phyloP scores from a whole-genome alignment of 495 filamentous ascomycete genomes.

The Halenospora varia region DNA sequence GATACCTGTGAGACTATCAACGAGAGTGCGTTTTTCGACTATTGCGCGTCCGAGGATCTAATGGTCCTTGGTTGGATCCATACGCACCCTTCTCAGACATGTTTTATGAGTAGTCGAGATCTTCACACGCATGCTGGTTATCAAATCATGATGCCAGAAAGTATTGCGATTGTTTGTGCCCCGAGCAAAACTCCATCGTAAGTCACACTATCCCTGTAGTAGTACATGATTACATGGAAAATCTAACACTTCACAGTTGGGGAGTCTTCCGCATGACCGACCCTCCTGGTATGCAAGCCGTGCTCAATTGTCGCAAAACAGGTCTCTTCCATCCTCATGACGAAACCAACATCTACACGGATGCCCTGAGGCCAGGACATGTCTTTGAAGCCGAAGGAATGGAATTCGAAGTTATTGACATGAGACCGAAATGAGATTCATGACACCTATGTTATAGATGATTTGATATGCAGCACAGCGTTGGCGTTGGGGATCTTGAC shows the following conservation, averaged over 20 bases:
- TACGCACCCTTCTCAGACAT: constrained; percentile 93
- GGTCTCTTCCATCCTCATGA: constrained; percentile 82
- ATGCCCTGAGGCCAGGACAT: constrained; percentile 78
- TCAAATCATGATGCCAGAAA: constrained; percentile 91
- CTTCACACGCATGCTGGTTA: constrained; percentile 90
- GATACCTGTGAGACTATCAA: constrained; percentile 94
- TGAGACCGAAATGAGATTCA: constrained; percentile 45
- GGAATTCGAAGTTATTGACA: constrained; percentile 74
- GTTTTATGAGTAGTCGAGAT: constrained; percentile 95
- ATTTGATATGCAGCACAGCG: constrained; percentile 9
- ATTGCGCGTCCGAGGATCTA: constrained; percentile 78
- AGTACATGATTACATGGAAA: too few relatives aligned
- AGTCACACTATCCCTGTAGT: too few relatives aligned
- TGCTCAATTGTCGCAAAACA: constrained; percentile 68
- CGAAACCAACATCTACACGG: constrained; percentile 73
- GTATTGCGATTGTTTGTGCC: constrained; percentile 94
- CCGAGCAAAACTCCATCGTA: constrained; percentile 72
- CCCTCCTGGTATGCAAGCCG: constrained; percentile 78
- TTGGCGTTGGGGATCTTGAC: constrained; percentile 7
- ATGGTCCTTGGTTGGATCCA: constrained; percentile 97
- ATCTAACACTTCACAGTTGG: constrained; percentile 50
- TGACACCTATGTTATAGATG: background rate
- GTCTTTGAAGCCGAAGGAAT: constrained; percentile 74
- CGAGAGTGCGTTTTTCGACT: constrained; percentile 78
- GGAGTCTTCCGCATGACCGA: constrained; percentile 91